Evolutionary conservation across 257 asterid species (phyloP), one percentile per base, ranked within the genome.

Genomic region (Gentiana dahurica): DNA sequence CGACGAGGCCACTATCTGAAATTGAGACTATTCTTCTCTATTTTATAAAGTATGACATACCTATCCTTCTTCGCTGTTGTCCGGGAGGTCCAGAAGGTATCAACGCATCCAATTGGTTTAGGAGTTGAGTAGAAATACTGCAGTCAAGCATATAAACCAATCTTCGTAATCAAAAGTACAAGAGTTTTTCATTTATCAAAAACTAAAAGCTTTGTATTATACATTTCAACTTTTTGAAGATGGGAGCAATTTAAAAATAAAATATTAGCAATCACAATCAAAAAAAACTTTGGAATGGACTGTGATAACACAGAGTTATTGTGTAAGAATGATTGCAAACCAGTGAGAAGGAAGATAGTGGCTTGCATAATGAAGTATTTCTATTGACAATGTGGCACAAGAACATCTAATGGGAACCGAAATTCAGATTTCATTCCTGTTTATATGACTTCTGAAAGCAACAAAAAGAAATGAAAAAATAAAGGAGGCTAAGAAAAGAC

Each of bases 51-150:
- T 10, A 10, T 24, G 33, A 77, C 92, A 61, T 69, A 92, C 99
- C 99, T 65, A 79, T 74, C 78, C 87, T 75, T 84, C 90, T 78
- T 55, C 95, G 84, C 12, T 81, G 95, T 69, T 83, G 95, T 56
- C 89, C 95, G 46, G 75, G 82, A 67, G 85, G 74, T 65, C 87
- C 99, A 61, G 91, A 56, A 57, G 97, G 95, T 68, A 83, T 56
- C 53, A 89, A 46, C 38, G 89, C 79, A 68, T 92, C 99, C 57
- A 92, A 74, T 58, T 83, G 95, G 49, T 66, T 78, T 65, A 92
- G 57, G 83, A 92, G 76, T 61, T 80, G 93, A 67, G 58, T 77
- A 52, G 95, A 85, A 70, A 79, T 66, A 63, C 99, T 92, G 85
- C 82, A 75, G 34, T 39, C 41, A 65, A 49, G 50, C 41, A 63